Conservation (phyloP, 345 rosid species). For the Eucalyptus urophylla region DNA sequence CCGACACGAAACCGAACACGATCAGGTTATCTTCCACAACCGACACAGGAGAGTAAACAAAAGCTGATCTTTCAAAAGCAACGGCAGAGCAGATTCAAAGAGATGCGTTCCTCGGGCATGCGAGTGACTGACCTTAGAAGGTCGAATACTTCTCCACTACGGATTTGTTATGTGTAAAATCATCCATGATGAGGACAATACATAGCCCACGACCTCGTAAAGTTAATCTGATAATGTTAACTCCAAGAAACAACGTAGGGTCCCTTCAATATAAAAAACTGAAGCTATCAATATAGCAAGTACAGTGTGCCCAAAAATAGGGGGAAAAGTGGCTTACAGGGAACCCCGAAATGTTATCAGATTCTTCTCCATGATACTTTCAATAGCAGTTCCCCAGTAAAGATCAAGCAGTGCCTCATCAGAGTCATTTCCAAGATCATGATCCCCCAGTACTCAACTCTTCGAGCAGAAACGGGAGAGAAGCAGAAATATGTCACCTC, state of each 20-base stretch:
- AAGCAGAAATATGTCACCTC: neutral
- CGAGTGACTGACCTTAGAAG: neutral
- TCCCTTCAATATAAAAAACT: neutral
- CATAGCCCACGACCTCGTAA: neutral
- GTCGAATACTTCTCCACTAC: neutral
- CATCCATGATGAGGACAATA: neutral
- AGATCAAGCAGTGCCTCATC: neutral
- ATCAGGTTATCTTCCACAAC: neutral
- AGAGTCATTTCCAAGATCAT: neutral
- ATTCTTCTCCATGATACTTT: neutral
- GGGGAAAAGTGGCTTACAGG: neutral
- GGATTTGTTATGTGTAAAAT: neutral
- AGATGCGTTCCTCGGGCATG: neutral
- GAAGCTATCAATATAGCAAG: neutral
- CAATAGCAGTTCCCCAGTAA: neutral
- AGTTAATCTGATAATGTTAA: neutral
- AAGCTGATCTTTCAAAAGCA: neutral
- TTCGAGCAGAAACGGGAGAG: neutral
- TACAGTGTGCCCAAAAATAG: neutral
- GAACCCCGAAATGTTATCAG: neutral
- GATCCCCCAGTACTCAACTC: neutral
- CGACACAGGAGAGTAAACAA: neutral
- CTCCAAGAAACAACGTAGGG: neutral
- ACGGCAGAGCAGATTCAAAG: neutral
- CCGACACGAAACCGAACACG: neutral